Percentiles rank a stretch among this genome's conserved stretches.
Evolutionary conservation across 805 yeast genomes (phyloP).

Genomic region (Wickerhamomyces rabaulensis): DNA sequence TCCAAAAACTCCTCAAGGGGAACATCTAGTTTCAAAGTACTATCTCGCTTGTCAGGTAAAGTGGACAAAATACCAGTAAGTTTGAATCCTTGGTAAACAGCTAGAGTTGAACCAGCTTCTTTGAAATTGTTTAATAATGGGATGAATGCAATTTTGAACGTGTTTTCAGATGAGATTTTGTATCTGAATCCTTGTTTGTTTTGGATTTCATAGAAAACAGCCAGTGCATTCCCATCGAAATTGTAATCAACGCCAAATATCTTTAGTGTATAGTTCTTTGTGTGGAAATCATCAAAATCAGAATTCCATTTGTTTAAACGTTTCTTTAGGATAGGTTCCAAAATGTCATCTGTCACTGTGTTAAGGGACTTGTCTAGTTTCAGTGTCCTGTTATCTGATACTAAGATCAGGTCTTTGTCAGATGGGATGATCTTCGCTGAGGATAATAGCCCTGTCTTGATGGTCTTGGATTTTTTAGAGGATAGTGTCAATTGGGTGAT

Average conservation of each 20-base stretch:
- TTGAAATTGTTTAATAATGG: constrained; percentile 4
- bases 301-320: constrained; percentile 18
- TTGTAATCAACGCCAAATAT: constrained; percentile 16
- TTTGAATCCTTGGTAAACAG: constrained; percentile 18
- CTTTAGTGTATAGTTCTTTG: constrained; percentile 13
- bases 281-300: constrained; percentile 20
- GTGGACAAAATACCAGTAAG: constrained; percentile 6
- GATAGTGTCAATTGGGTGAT: constrained; percentile 5
- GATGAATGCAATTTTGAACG: constrained; percentile 14
- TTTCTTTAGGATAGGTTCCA: constrained; percentile 11
- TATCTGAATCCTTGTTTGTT: constrained; percentile 17
- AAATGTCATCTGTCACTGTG: constrained; percentile 6
- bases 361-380: constrained; percentile 1
- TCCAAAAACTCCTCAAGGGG: constrained; percentile 11
- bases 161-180: constrained; percentile 19
- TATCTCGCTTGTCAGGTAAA: background rate
- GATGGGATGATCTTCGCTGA: constrained; percentile 12
- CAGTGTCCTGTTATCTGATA: constrained; percentile 7
- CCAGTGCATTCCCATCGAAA: constrained; percentile 13
- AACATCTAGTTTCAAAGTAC: background rate
- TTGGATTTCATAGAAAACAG: constrained; percentile 18
- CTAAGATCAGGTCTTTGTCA: background rate
- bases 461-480: background rate
- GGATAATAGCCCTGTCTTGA: constrained; percentile 7
- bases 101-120: constrained; percentile 13